Evolutionary conservation across 192 early-diverging fungal genomes (phyloP), one percentile per base, ranked within the genome.

Genomic region (Linnemannia schmuckeri): DNA sequence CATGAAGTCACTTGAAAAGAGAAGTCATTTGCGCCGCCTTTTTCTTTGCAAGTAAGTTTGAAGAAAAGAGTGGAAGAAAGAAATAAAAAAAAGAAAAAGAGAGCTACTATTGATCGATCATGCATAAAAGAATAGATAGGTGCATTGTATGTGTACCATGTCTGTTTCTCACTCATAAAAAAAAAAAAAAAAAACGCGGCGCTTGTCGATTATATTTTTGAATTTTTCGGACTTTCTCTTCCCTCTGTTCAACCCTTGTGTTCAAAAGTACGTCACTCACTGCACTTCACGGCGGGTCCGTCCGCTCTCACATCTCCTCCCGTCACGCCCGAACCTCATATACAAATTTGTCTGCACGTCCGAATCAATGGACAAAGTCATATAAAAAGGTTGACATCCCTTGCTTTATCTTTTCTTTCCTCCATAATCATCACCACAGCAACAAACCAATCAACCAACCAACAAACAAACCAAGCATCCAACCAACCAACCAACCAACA

Each of bases 281-380:
- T 46, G 44, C 44, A 46, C 15, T 66, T 27, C 30, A 66, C 55
- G 22, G 61, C 61, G 61, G 61, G 61, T 33, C 61, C 61, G 61
- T 66, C 61, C 61, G 61, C 30, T 66, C 61, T 66, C 30, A 33
- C 30, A 66, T 66, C 3, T 12, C 13, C 30, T 33, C 27, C 61
- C 27, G 61, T 33, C 61, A 66, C 61, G 61, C 33, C 61, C 61
- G 61, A 66, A 30, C n/a, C 7, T 27, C 55, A 8, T 27, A 61
- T 61, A 61, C 55, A 61, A 30, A 61, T 61, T 66, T 66, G 61
- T 66, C 61, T 66, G 61, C 10, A 66, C 27, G 61, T 66, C 61
- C 61, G 61, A 66, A 66, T 66, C 61, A 66, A 27, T 66, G 30
- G 30, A 66, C 61, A 61, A 61, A 61, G 0, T 18, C 12, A 17